Evolutionary conservation across 495 filamentous ascomycete species (phyloP).

Genomic region (Hyaloscypha hepaticicola): DNA sequence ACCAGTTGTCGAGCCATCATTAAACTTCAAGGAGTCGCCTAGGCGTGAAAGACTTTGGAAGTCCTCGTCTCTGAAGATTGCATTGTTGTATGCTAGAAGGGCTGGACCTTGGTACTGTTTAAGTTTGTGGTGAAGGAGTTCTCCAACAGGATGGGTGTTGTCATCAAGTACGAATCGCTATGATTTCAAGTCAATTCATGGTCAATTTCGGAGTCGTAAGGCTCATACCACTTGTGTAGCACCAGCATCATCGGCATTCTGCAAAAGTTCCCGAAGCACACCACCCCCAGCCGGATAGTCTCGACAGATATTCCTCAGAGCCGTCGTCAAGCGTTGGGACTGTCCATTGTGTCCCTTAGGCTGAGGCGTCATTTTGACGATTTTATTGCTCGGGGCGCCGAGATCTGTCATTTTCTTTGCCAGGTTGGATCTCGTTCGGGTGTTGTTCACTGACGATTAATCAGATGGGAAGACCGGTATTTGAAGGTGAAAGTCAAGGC

Average conservation of each 20-base stretch:
- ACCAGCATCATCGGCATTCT: conserved; percentile 41
- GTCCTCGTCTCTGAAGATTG: conserved; percentile 37
- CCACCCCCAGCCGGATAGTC: conserved; percentile 40
- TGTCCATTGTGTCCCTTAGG: conserved; percentile 17
- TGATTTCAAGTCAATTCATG: neutral
- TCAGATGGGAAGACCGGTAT: no score
- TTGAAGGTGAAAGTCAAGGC: no score
- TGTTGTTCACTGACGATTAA: no score
- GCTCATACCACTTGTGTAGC: conserved; percentile 32
- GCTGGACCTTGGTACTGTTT: conserved; percentile 42
- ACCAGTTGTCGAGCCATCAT: conserved; percentile 39
- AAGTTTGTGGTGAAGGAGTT: conserved; percentile 35
- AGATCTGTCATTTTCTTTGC: no score
- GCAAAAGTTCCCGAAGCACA: conserved; percentile 39
- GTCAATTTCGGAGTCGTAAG: neutral
- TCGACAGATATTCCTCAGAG: conserved; percentile 36
- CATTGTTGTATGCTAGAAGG: conserved; percentile 42
- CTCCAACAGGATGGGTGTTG: conserved; percentile 23
- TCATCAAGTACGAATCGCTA: conserved; percentile 37
- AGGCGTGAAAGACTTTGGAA: conserved; percentile 38
- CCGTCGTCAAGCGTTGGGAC: conserved; percentile 22
- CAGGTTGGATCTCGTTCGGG: no score
- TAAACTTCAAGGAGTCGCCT: conserved; percentile 39
- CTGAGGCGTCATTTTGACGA: conserved; percentile 19
- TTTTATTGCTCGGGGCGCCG: neutral